Base-by-base conservation (phyloP, 345 rosid species). In the Camelina laxa region DNA sequence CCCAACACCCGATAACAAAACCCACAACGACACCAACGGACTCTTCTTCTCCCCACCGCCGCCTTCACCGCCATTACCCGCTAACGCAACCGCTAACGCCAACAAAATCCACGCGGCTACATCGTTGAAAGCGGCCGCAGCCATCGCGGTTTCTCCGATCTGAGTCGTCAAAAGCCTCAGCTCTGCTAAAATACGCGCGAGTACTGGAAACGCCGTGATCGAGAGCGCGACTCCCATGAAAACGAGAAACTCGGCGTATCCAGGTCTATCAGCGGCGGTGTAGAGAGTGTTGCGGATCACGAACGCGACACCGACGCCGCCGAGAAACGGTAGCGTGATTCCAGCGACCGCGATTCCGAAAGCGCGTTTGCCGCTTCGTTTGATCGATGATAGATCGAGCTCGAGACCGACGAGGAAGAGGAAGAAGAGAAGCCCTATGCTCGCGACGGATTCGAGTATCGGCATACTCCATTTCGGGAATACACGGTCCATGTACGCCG, bases 201-300 rank as follows among this genome's bases (percentile, higher is more conserved):
- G 86, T 1, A 91, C 96, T 0, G 98, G 98, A 74, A 94, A 94
- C 14, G 97, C 97, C 3, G 98, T 94, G 81, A 93, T 89, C 8
- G 98, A 93, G 72, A 93, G 90, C 16, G 97, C 86, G 6, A 93
- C 97, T n/a, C 96, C 96, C 90, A 89, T 89, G 84, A 91, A 91
- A 24, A 91, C 89, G 6, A 91, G 67, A 80, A 84, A 91, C 49
- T 85, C 91, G 0, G 77, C 89, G 60, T 53, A 89, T 0, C 93
- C 90, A 19, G 91, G 93, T 69, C 75, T 62, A 14, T 81, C 82
- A 0, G 82, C 81, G 24, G 80, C 83, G 17, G 72, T 66, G 77
- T 77, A 77, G 15, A 72, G 76, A 4, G 85, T 69, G 15, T 69
- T 84, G 0, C 92, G 80, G 59, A 91, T 85, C 74, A 89, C 75